Base-by-base conservation (phyloP, 2,329 filamentous ascomycete genomes). In the Fusarium coicis region DNA sequence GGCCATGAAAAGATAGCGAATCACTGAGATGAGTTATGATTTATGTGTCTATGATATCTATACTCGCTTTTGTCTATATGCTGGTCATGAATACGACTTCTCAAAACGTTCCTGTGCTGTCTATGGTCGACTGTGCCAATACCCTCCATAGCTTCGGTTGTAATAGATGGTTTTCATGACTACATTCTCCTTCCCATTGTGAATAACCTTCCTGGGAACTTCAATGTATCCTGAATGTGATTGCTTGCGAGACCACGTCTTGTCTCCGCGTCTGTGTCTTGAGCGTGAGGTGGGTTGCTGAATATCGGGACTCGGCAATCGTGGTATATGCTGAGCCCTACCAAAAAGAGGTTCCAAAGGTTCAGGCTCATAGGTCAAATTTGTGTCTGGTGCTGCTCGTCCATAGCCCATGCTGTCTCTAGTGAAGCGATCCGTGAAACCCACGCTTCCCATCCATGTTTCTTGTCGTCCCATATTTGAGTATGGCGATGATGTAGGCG, bases 271-370 rank as follows among this genome's bases (percentile, higher is more conserved):
- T 19, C 36, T 55, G 1, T 40, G 14, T 11, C 43, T 36, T 4
- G 12, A 26, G 6, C 26, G 34, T 23, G 15, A 8, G 4, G 15
- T 39, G 5, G 54, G 16, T 3, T 26, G 32, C 18, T 52, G 62
- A 2, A 28, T 37, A 5, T 8, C 21, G 3, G 58, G 61, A 9
- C 49, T 19, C 7, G 59, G 68, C 4, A 67, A 26, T 1, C 21
- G 37, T 2, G 28, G 65, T 5, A 70, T 23, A 46, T 43, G 49
- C 11, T 60, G 50, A 0, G 46, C 18, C 4, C 28, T 46, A 3
- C 60, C 56, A 37, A 77, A 74, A 3, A 77, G 54, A 16, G 74
- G 74, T 5, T 76, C 75, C 10, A 77, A 19, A 14, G 70, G 74
- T 2, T 67, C 66, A 4, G 70, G 8, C 16, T 73, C 61, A 40